phyloP scores from a whole-genome alignment of 2,329 filamentous ascomycete genomes.

The Aureobasidium subglaciale region DNA sequence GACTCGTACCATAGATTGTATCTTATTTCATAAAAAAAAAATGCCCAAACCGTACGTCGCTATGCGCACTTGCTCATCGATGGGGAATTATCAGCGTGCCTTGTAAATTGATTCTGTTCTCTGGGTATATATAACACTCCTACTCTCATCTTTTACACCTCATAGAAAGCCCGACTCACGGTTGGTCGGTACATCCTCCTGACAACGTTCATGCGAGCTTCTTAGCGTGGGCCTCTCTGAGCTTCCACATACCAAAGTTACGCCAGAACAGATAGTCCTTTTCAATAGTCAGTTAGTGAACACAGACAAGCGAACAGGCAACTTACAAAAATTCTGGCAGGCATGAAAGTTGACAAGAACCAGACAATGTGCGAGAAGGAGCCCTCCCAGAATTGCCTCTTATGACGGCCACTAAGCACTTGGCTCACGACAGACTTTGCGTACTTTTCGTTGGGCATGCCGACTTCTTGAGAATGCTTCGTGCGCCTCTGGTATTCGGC shows the following conservation, averaged over 20 bases:
- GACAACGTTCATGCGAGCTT: slow-evolving; percentile 18
- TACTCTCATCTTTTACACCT: neutral
- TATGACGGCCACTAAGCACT: slow-evolving; percentile 35
- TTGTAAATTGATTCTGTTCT: neutral
- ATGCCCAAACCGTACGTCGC: neutral
- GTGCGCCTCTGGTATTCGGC: slow-evolving; percentile 46
- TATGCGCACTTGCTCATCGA: no score
- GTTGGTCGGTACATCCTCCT: neutral
- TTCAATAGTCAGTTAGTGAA: slow-evolving; percentile 28
- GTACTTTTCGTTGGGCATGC: slow-evolving; percentile 48
- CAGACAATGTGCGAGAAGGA: slow-evolving; percentile 43
- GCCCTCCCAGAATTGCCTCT: slow-evolving; percentile 47
- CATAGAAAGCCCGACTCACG: neutral
- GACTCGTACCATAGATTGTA: neutral
- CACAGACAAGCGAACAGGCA: neutral
- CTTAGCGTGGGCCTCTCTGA: slow-evolving; percentile 27
- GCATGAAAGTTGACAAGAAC: slow-evolving; percentile 43
- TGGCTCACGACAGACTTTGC: slow-evolving; percentile 49
- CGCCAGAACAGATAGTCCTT: slow-evolving; percentile 39
- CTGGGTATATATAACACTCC: neutral
- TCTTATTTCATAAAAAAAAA: neutral
- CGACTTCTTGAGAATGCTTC: slow-evolving; percentile 47
- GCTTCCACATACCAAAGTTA: slow-evolving; percentile 47
- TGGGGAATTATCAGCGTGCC: no score
- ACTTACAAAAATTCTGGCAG: slow-evolving; percentile 33